Evolutionary conservation across 2,329 filamentous ascomycete genomes (phyloP).

Genomic region (Sporothrix curviconia): DNA sequence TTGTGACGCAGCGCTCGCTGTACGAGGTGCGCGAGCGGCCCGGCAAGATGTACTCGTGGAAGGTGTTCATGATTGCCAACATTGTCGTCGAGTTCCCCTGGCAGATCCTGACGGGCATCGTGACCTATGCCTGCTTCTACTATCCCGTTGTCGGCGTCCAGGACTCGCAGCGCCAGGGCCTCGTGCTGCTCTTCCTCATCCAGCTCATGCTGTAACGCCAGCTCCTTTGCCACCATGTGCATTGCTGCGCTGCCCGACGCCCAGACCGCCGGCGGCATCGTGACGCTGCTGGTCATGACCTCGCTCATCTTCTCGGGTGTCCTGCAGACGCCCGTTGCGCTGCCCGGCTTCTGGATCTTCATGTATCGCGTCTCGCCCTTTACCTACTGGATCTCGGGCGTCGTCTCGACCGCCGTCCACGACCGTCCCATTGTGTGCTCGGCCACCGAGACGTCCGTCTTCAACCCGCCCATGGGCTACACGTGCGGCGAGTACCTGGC

Average conservation of each 20-base stretch:
- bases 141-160: slow-evolving; percentile 60
- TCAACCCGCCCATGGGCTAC: slow-evolving; percentile 54
- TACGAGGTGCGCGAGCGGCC: slow-evolving; percentile 62
- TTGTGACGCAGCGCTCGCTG: slow-evolving; percentile 57
- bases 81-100: slow-evolving; percentile 63
- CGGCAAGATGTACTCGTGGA: slow-evolving; percentile 59
- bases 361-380: slow-evolving; percentile 63
- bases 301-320: slow-evolving; percentile 56
- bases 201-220: slow-evolving; percentile 65
- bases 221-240: slow-evolving; percentile 66
- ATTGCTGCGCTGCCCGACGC: slow-evolving; percentile 60
- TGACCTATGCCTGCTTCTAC: slow-evolving; percentile 55
- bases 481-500: slow-evolving; percentile 61
- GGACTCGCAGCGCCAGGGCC: slow-evolving; percentile 60
- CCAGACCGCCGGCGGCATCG: slow-evolving; percentile 57
- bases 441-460: slow-evolving; percentile 52
- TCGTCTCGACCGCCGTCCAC: slow-evolving; percentile 60
- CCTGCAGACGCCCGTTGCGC: slow-evolving; percentile 46
- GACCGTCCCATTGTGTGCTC: slow-evolving; percentile 47
- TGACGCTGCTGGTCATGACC: slow-evolving; percentile 54
- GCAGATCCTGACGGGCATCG: slow-evolving; percentile 35
- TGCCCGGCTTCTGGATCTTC: slow-evolving; percentile 71
- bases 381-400: slow-evolving; percentile 58
- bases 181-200: slow-evolving; percentile 73
- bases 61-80: slow-evolving; percentile 58